Evolutionary conservation across 2,329 filamentous ascomycete genomes (phyloP), one percentile per base, ranked within the genome.

Genomic region (Exutisphaerella laricina): DNA sequence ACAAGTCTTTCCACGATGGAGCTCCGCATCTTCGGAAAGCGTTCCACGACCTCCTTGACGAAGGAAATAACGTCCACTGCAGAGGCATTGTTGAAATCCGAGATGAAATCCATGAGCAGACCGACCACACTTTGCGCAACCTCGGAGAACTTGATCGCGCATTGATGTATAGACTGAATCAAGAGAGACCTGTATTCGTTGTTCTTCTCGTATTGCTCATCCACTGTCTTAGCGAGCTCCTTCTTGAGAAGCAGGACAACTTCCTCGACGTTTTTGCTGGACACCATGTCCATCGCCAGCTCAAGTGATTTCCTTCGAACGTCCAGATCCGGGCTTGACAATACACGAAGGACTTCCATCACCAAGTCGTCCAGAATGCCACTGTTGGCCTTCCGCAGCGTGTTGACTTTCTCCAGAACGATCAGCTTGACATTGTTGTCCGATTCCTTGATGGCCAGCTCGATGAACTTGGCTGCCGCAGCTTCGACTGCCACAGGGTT

Each of bases 351-450:
- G 42, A 97, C 89, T 66, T 98, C 92, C 92, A 98, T 97, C 4
- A 86, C 88, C 36, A 97, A 70, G 59, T 98, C 92, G 61, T 97
- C 89, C 45, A 98, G 69, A 14, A 97, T 81, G 39, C 89, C 89
- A 61, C 92, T 86, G 56, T 95, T 94, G 67, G 87, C 87, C 63
- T 84, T 82, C 56, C 89, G 79, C 50, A 96, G 68, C 58, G 90
- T 83, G 58, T 95, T 85, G 26, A 98, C 92, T 33, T 90, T 84
- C 61, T 97, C 92, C 31, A 98, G 75, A 14, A 98, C 92, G 56
- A 98, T 98, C 33, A 98, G 81, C 71, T 98, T 98, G 52, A 98
- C 92, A 62, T 98, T 98, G 73, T 98, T 98, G 66, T 98, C 92
- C 1, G 92, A 84, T 68, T 97, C 92, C 70, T 94, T 95, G 64